Conservation (phyloP, 306 rosid genomes). For the Carpinus viminea region DNA sequence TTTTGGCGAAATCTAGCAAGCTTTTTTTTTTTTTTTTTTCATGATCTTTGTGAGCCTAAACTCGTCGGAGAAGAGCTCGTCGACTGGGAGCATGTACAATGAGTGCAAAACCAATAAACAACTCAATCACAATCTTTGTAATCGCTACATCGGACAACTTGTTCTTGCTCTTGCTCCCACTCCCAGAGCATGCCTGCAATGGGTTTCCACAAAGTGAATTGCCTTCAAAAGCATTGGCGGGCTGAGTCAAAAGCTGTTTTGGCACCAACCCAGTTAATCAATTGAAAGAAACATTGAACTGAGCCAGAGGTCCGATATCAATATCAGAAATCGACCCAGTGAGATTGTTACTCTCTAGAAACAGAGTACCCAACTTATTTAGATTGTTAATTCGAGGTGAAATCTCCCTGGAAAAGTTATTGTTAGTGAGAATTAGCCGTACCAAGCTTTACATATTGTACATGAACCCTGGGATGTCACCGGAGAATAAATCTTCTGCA, state of each 20-base stretch:
- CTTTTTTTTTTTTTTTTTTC: no score
- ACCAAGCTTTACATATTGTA: constrained; percentile 45
- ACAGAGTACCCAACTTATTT: constrained; percentile 51
- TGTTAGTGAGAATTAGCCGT: constrained; percentile 53
- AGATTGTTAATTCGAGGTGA: constrained; percentile 49
- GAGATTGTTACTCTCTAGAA: constrained; percentile 52
- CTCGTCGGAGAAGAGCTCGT: no score
- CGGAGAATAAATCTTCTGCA: constrained; percentile 60
- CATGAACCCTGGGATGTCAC: constrained; percentile 58
- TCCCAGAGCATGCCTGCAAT: constrained; percentile 41
- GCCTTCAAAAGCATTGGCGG: constrained; percentile 47
- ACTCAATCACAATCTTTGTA: constrained; percentile 80
- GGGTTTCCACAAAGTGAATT: constrained; percentile 84
- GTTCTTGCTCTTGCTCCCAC: constrained; percentile 1
- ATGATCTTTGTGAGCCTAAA: no score
- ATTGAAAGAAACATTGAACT: constrained; percentile 73
- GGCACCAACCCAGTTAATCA: constrained; percentile 61
- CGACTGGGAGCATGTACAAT: constrained; percentile 18
- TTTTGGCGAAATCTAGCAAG: no score
- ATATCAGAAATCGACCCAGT: constrained; percentile 66
- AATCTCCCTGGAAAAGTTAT: constrained; percentile 71
- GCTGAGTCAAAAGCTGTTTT: constrained; percentile 35
- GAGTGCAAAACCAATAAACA: constrained; percentile 38
- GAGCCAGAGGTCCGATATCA: constrained; percentile 30
- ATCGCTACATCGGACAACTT: constrained; percentile 65